These are phyloP conservation scores for Sanguinoderma infundibulare DNA, from an alignment of 1,284 basidiomycete species.

Conservation along the genomic window DNA sequence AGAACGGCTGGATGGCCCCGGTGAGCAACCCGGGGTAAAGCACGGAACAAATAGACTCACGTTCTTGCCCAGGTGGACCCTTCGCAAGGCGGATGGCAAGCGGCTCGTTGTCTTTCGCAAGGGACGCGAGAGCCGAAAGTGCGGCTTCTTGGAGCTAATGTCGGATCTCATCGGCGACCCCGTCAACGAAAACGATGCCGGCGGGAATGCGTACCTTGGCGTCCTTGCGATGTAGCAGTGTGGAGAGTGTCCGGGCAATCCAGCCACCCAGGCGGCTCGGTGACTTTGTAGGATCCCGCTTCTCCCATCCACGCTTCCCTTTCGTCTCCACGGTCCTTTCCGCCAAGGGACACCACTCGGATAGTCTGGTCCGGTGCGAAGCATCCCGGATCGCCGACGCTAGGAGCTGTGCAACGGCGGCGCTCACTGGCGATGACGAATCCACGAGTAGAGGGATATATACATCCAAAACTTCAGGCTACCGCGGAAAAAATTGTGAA, in stretches of 20 bases:
- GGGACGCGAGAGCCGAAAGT: conserved; percentile 68
- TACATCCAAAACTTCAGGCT: conserved; percentile 66
- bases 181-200: not conserved
- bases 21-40: not conserved
- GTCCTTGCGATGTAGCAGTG: conserved; percentile 54
- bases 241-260: conserved; percentile 56
- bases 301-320: conserved; percentile 72
- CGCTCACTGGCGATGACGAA: conserved; percentile 42
- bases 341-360: conserved; percentile 64
- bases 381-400: conserved; percentile 53
- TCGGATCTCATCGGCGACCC: not conserved
- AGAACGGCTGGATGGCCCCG: conserved; percentile 32
- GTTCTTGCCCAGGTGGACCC: conserved; percentile 40
- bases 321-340: conserved; percentile 61
- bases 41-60: conserved; percentile 29
- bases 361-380: conserved; percentile 59
- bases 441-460: conserved; percentile 65
- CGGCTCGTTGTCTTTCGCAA: conserved; percentile 67
- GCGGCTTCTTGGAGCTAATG: conserved; percentile 73
- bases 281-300: conserved; percentile 45
- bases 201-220: conserved; percentile 47
- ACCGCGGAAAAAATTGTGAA: not conserved
- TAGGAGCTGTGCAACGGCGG: conserved; percentile 62
- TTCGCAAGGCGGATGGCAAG: conserved; percentile 55
- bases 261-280: conserved; percentile 56